phyloP scores from a whole-genome alignment of 148 eudicot species.

The Gaultheria prostrata region DNA sequence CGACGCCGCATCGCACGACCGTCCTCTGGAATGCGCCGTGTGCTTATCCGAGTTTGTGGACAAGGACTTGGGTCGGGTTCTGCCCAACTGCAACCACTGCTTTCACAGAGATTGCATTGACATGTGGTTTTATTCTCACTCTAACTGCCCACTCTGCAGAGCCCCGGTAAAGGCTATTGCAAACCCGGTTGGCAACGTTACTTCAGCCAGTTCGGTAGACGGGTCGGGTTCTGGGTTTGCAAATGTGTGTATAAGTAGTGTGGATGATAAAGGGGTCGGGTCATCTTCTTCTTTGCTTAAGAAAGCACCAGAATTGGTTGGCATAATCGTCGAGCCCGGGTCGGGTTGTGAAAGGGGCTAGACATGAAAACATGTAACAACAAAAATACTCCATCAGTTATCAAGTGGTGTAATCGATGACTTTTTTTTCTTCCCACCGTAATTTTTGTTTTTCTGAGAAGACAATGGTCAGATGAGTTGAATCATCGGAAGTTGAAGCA shows the following conservation, averaged over 20 bases:
- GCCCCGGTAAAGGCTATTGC: slow-evolving; percentile 17
- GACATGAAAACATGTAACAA: background rate
- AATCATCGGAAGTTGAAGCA: background rate
- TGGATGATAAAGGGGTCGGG: background rate
- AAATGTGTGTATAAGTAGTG: background rate
- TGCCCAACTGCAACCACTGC: slow-evolving; percentile 43
- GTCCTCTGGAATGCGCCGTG: slow-evolving; percentile 41
- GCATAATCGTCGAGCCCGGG: slow-evolving; percentile 7
- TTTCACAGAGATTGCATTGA: slow-evolving; percentile 49
- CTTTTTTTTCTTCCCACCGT: background rate
- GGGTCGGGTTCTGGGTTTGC: background rate
- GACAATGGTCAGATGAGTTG: background rate
- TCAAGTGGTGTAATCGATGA: background rate
- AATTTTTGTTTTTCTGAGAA: background rate
- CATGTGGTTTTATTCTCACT: slow-evolving; percentile 42
- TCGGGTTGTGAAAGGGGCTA: background rate
- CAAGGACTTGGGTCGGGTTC: slow-evolving; percentile 26
- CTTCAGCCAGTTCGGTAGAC: background rate
- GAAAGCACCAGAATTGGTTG: background rate
- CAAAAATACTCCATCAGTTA: background rate
- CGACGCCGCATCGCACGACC: background rate
- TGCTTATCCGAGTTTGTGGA: slow-evolving; percentile 41
- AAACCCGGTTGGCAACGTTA: background rate
- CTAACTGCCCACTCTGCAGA: slow-evolving; percentile 46
- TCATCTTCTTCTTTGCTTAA: background rate